Evolutionary conservation across 2,329 filamentous ascomycete genomes (phyloP), one percentile per base, ranked within the genome.

Genomic region (Aspergillus pseudoglaucus): DNA sequence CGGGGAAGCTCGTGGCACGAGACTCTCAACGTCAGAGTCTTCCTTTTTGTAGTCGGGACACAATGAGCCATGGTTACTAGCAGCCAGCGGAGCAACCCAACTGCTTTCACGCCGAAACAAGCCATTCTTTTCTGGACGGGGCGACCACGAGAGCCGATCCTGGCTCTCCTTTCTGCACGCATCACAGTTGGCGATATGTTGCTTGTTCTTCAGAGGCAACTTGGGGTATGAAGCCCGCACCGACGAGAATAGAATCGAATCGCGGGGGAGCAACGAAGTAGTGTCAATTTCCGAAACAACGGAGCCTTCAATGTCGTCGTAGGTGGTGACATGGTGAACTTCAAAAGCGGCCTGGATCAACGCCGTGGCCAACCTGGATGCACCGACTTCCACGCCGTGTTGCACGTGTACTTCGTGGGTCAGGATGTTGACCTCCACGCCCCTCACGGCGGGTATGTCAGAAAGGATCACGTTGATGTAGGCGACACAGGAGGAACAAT

Each of bases 101-200:
- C 12, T n/a, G 33, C 33, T n/a, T 20, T 39, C 37, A 39, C 37
- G 10, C 3, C 18, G 37, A 18, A 39, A 18, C 10, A 39, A 22
- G 17, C n/a, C 37, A 18, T 39, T 20, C 4, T 58, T 52, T 37
- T 49, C 45, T 47, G 55, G 47, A 18, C 51, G 43, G 15, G 50
- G 47, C 32, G 46, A 50, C 30, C 46, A 47, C 35, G 56, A 52
- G 27, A 49, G 37, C 14, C 54, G 60, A 41, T 58, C 56, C 33
- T 59, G 52, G 43, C 64, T 61, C 51, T 75, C 71, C 38, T 65
- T 67, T 48, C 67, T 68, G 60, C 76, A 79, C 23, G 71, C 69
- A 52, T 75, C 69, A 53, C 76, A 79, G 47, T 77, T 78, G 47
- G 73, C 68, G 37, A 79, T 62, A 53, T 79, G 72, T 45, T 62